Base-by-base conservation (phyloP, 23 red algal genomes). In the Gracilariopsis chorda region DNA sequence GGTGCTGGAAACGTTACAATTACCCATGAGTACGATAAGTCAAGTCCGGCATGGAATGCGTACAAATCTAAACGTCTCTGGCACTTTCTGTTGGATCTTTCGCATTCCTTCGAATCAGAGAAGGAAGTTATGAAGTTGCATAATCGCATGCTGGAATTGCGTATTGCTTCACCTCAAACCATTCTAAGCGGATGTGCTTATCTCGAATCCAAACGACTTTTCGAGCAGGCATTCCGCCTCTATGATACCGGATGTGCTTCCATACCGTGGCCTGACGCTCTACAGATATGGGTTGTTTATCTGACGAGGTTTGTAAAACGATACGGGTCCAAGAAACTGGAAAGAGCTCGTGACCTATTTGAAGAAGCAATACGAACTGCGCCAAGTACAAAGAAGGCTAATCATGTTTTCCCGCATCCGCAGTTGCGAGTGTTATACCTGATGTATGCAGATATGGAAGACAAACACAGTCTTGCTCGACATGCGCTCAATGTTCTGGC, bases 331-430 rank as follows among this genome's bases (percentile, higher is more conserved):
- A 44, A 59, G 17, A 83, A 91, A 52, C 83, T 85, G 28, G 94
- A 96, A 77, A 65, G 88, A 48, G 84, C 89, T 9, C 58, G 94
- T 49, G 86, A 96, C 46, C 36, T 96, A 30, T 94, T 94, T 51
- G 92, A 94, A 64, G 65, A 75, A 65, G 92, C 92, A 25, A 34
- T 94, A 25, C 68, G 67, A 21, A 57, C 84, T 4, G 80, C 83
- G 16, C 92, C 92, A 0, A 70, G 33, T 13, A 85, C 45, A 39
- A 57, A 63, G 34, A 76, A 63, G 24, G 78, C 46, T 29, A 64
- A 63, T 20, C 48, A 86, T 77, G 61, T 63, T 0, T 57, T 57
- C 24, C 42, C 67, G 19, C 86, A 90, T 42, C 86, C 86, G 32
- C 59, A 80, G 27, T 9, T 80, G 63, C 63, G 41, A 32, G 45